Evolutionary conservation across 2,329 filamentous ascomycete genomes (phyloP), one percentile per base, ranked within the genome.

Genomic region (Colletotrichum tanaceti): DNA sequence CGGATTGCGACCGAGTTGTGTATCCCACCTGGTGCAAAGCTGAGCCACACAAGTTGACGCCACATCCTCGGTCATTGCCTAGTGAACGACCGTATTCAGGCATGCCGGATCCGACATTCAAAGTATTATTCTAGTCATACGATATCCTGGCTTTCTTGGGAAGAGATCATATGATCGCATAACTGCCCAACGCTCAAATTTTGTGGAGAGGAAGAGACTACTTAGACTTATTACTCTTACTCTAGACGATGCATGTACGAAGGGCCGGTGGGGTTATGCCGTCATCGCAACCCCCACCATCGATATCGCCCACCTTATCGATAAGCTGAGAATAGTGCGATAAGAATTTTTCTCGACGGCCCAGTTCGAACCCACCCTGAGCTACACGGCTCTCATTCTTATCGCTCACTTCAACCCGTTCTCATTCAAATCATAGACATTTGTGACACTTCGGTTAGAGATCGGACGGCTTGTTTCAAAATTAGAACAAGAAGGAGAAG

Each of bases 291-390:
- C 61, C 53, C 32, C 55, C 50, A 49, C 44, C 57, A 66, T 59
- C 28, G 60, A 60, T 43, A 32, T 38, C 24, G 62, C 32, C n/a
- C 14, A 6, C 24, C n/a, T 58, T 66, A 71, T 71, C 67, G 67
- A 71, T 70, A 71, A 66, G 62, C 52, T 16, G 18, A 39, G 5
- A 18, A 16, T 35, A 4, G 7, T 7, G 49, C 64, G 70, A 72
- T 72, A 71, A 72, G 65, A 66, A 18, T 66, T 72, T 71, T 70
- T 58, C 55, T 44, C 10, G 22, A 50, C 20, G 35, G 54, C 41
- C 22, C 47, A 44, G 38, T 58, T 47, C 18, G 44, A 63, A 64
- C 59, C 65, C 52, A 58, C 60, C 46, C 41, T 11, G 28, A 38
- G 41, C 44, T 58, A 63, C 52, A 57, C 41, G 54, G 28, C 22